Base-by-base conservation (phyloP, 768 basidiomycete genomes). In the Sutorius australiensis region DNA sequence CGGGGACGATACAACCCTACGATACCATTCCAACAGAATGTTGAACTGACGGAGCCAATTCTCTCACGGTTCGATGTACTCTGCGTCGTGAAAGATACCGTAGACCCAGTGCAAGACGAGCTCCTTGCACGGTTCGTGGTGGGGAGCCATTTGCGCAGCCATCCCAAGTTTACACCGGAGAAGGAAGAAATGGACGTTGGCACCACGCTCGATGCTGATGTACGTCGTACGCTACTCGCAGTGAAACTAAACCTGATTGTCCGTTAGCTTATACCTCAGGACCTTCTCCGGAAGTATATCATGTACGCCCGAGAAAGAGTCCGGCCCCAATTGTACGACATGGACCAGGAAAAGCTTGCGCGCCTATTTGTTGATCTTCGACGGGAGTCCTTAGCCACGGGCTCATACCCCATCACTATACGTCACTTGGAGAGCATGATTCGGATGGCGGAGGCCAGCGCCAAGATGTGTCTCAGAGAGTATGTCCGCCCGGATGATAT, bases 381-480 rank as follows among this genome's bases (percentile, higher is more conserved):
- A 33, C 87, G 94, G 57, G 97, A 99, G 68, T 98, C 95, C 5
- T 77, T 93, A 61, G 93, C 93, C 17, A 99, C 97, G 2, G 95
- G 95, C n/a, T 98, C 95, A 19, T 97, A 92, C 73, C 97, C 97
- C 2, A 97, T 99, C 67, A 99, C 97, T 9, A 89, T 98, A 45
- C 91, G 97, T 51, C 97, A 98, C 66, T 72, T 99, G 53, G 97
- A 99, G 74, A 95, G 93, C 67, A 97, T 97, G 91, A 98, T 99
- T 72, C 87, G 97, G 37, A 98, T 98, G 95, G 82, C 92, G 3
- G 97, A 99, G 72, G 95, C 97, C 13, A 93, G 90, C 65, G 97
- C 97, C 21, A 97, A 95, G 77, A 98, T 99, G 97, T 86, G 95
- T 45, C 75, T 99, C 56, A 80, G 97, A 48, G 95, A 98, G 72